Conservation (phyloP, 2,329 filamentous ascomycete genomes). For the Botryotinia calthae region DNA sequence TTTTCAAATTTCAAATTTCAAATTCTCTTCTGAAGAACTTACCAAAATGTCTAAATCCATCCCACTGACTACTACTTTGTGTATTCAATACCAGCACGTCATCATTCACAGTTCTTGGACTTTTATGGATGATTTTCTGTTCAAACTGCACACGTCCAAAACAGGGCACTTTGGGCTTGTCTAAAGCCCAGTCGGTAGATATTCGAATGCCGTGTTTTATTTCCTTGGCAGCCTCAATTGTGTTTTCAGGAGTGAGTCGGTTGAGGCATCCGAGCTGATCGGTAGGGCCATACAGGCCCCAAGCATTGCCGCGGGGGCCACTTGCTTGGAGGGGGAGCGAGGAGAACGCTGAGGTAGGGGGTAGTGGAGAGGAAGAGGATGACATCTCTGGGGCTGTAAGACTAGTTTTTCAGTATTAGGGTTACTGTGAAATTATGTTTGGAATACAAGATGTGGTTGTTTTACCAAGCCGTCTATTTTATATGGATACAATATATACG, state of each 20-base stretch:
- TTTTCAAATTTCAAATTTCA: neutral
- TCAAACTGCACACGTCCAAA: constrained; percentile 52
- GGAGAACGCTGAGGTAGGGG: constrained; percentile 36
- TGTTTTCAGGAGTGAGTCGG: constrained; percentile 43
- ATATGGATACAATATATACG: neutral
- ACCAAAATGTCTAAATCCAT: constrained; percentile 45
- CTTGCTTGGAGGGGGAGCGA: constrained; percentile 41
- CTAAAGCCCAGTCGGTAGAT: constrained; percentile 10
- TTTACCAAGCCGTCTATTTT: neutral
- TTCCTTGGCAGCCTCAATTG: constrained; percentile 32
- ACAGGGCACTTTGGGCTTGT: constrained; percentile 8
- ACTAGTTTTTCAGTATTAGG: neutral
- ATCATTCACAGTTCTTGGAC: constrained; percentile 55
- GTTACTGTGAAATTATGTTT: neutral
- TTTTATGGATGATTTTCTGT: constrained; percentile 51
- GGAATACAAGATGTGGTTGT: neutral
- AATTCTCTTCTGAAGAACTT: neutral
- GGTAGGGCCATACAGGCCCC: constrained; percentile 46
- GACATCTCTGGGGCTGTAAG: neutral
- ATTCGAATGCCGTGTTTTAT: constrained; percentile 18
- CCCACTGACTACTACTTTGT: constrained; percentile 47
- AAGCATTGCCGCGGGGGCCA: constrained; percentile 44
- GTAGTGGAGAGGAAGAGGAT: neutral
- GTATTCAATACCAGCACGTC: constrained; percentile 59
- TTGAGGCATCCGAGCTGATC: constrained; percentile 47